phyloP scores from a whole-genome alignment of 169 alveolate genomes.

The Perkinsus olseni region DNA sequence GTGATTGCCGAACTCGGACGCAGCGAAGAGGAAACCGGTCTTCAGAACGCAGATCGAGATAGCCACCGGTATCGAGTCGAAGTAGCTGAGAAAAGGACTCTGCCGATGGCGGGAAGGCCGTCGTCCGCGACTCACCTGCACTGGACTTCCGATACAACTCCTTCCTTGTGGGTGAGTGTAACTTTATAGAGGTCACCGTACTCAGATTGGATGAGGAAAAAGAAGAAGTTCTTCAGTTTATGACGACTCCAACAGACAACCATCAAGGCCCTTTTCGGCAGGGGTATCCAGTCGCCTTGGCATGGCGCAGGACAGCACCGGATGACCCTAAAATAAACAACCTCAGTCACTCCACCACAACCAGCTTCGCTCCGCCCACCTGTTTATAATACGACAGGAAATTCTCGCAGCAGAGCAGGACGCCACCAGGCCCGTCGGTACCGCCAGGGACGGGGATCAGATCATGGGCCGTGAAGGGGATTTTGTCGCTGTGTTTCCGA shows the following conservation, averaged over 20 bases:
- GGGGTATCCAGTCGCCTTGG: constrained; percentile 88
- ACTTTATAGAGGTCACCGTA: constrained; percentile 89
- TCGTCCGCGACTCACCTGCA: constrained; percentile 28
- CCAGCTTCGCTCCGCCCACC: background rate
- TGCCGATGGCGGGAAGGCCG: constrained; percentile 28
- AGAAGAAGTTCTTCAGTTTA: constrained; percentile 82
- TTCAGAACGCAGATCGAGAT: constrained; percentile 80
- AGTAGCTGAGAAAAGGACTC: constrained; percentile 61
- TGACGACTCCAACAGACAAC: constrained; percentile 78
- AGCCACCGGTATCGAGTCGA: constrained; percentile 91
- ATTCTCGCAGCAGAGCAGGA: constrained; percentile 91
- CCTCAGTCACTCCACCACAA: background rate
- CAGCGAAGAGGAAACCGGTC: constrained; percentile 90
- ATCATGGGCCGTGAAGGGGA: constrained; percentile 77
- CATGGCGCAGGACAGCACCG: constrained; percentile 77
- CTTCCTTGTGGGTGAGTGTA: constrained; percentile 71
- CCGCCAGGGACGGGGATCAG: constrained; percentile 88
- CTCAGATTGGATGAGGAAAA: constrained; percentile 86
- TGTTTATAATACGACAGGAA: constrained; percentile 79
- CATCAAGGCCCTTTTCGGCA: constrained; percentile 62
- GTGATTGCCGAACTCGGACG: constrained; percentile 94
- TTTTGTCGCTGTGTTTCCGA: constrained; percentile 1
- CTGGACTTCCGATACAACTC: constrained; percentile 66
- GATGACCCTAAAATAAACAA: constrained; percentile 58
- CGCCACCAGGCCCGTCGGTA: constrained; percentile 95